phyloP scores from a whole-genome alignment of 495 filamentous ascomycete genomes.

The Penicillium verhagenii region DNA sequence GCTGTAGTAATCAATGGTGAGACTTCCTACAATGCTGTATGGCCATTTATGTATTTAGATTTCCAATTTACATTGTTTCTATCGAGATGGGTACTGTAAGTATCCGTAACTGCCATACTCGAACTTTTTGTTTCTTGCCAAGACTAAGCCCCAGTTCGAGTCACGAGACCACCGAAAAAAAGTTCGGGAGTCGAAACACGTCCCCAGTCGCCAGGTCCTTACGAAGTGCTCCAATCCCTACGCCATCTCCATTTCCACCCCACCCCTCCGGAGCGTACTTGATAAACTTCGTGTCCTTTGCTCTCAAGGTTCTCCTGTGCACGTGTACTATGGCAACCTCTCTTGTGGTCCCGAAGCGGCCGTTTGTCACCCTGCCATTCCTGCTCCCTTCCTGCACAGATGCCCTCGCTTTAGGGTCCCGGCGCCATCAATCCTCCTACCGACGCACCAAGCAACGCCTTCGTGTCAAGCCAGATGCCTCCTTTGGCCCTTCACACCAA shows the following conservation, averaged over 20 bases:
- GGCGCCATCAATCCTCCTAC: slow-evolving; percentile 66
- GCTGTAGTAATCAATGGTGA: background rate
- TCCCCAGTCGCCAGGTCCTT: background rate
- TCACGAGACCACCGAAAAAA: slow-evolving; percentile 32
- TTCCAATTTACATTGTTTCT: background rate
- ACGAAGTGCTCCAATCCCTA: background rate
- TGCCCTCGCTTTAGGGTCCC: slow-evolving; percentile 28
- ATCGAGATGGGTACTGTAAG: background rate
- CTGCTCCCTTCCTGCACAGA: slow-evolving; percentile 41
- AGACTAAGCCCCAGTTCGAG: slow-evolving; percentile 1
- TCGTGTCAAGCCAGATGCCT: slow-evolving; percentile 68
- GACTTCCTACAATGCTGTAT: background rate
- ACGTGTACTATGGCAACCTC: slow-evolving; percentile 30
- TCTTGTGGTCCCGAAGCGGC: slow-evolving; percentile 33
- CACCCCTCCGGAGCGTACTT: background rate
- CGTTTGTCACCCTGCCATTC: slow-evolving; percentile 44
- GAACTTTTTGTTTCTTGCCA: background rate
- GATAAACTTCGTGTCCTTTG: background rate
- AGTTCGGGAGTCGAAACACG: slow-evolving; percentile 14
- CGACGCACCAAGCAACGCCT: slow-evolving; percentile 70
- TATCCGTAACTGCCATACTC: background rate
- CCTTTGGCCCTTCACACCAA: slow-evolving; percentile 57
- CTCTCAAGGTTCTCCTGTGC: background rate
- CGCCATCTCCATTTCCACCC: background rate
- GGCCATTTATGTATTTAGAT: background rate